A percentile compares a stretch with the other conserved stretches of the same genome.
Evolutionary conservation across 2,329 filamentous ascomycete genomes (phyloP).

Genomic region (Cercospora sp.): DNA sequence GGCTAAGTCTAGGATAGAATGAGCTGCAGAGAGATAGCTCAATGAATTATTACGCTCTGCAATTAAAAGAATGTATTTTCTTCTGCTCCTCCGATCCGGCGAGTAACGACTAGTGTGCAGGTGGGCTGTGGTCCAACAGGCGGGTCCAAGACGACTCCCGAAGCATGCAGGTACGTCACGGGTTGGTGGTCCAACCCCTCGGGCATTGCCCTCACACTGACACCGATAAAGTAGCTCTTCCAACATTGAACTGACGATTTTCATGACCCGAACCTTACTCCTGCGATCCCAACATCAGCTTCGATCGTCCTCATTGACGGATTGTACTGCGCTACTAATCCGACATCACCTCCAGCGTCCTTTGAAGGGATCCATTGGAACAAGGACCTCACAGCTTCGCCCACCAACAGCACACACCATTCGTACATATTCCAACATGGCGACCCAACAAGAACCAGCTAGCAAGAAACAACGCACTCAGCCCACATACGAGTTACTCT

Average conservation of each 20-base stretch:
- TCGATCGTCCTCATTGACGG: background rate
- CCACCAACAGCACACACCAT: background rate
- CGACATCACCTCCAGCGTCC: background rate
- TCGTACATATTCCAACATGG: constrained; percentile 12
- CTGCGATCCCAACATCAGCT: background rate
- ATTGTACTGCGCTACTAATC: background rate
- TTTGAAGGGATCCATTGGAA: background rate
- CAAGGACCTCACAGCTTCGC: background rate
- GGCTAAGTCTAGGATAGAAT: background rate
- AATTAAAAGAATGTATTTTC: background rate
- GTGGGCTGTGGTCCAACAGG: background rate
- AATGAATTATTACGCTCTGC: background rate
- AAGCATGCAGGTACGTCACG: background rate
- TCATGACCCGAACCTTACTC: background rate
- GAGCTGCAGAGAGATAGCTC: background rate
- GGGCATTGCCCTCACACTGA: background rate
- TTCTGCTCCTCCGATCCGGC: background rate
- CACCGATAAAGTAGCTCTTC: background rate
- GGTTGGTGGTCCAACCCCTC: background rate
- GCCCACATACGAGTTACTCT: constrained; percentile 50
- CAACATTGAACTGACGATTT: background rate
- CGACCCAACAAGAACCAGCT: constrained; percentile 14
- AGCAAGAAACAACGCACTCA: constrained; percentile 29
- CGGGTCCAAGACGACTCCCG: background rate
- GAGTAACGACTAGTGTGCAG: background rate